phyloP scores from a whole-genome alignment of 1,284 basidiomycete genomes.

The Melampsora allii-populina region DNA sequence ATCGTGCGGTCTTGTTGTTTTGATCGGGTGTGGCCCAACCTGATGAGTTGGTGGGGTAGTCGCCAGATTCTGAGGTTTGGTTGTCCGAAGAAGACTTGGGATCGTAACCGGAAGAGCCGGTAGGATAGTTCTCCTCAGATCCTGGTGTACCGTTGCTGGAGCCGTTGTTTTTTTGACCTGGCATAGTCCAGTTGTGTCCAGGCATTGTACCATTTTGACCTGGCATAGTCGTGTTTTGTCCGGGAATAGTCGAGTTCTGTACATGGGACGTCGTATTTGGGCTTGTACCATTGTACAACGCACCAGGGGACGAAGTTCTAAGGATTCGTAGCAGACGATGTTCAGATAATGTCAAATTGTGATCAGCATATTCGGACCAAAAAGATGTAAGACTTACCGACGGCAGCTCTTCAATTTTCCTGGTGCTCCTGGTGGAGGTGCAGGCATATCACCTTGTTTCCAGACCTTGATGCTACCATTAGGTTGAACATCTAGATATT shows the following conservation, averaged over 20 bases:
- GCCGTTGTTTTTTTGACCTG: too few relatives aligned
- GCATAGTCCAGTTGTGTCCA: not conserved
- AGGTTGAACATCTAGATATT: not conserved
- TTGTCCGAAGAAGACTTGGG: too few relatives aligned
- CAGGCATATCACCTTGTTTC: not conserved
- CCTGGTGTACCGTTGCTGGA: too few relatives aligned
- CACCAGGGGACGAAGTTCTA: not conserved
- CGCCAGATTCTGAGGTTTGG: too few relatives aligned
- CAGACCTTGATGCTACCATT: not conserved
- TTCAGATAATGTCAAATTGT: not conserved
- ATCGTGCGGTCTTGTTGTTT: too few relatives aligned
- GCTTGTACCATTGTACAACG: not conserved
- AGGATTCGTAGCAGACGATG: not conserved
- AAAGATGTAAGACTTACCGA: not conserved
- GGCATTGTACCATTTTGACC: not conserved
- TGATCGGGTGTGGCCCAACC: too few relatives aligned
- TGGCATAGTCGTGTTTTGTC: not conserved
- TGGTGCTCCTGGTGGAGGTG: not conserved
- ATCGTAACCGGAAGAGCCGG: too few relatives aligned
- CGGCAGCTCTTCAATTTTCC: not conserved
- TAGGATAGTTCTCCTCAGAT: too few relatives aligned
- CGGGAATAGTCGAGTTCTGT: not conserved
- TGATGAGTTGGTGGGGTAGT: too few relatives aligned
- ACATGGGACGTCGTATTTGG: too few relatives aligned
- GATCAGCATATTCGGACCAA: not conserved